These are phyloP conservation scores for Trypanosoma boissoni DNA, from an alignment of 208 protist genomes.

Conservation along the genomic window DNA sequence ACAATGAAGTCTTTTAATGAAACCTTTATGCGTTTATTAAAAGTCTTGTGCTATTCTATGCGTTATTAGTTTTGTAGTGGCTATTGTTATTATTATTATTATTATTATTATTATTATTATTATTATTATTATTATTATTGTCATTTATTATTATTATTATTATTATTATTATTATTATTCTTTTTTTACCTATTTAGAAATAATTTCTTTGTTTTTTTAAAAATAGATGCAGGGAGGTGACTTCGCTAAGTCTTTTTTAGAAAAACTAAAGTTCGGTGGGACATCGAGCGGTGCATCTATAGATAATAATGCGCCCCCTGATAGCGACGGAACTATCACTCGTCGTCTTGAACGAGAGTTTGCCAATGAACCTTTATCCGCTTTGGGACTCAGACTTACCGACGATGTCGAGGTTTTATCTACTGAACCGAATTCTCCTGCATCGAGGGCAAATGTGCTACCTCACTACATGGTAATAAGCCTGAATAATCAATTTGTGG, in stretches of 20 bases:
- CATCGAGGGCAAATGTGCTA: constrained; percentile 57
- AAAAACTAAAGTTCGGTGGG: constrained; percentile 59
- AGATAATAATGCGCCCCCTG: constrained; percentile 59
- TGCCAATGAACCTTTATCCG: constrained; percentile 42
- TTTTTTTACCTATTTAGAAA: background rate
- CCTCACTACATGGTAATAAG: constrained; percentile 65
- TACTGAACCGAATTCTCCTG: constrained; percentile 40
- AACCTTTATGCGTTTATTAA: too few relatives aligned
- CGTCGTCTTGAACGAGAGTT: constrained; percentile 58
- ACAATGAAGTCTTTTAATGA: too few relatives aligned
- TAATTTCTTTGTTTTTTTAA: constrained; percentile 14
- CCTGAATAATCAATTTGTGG: constrained; percentile 76
- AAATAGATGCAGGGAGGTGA: constrained; percentile 20
- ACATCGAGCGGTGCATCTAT: constrained; percentile 19
- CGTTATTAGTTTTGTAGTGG: constrained; percentile 4
- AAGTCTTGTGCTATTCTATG: constrained; percentile 12
- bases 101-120: background rate
- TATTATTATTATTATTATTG: constrained; percentile 4
- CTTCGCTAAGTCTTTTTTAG: constrained; percentile 45
- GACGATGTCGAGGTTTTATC: constrained; percentile 62
- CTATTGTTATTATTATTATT: constrained; percentile 4
- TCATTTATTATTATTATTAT: constrained; percentile 10
- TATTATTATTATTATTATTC: constrained; percentile 11
- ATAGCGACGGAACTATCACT: constrained; percentile 49
- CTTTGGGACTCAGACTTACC: constrained; percentile 60